These are phyloP conservation scores for Tillandsia leiboldiana DNA, from an alignment of 176 grass and related monocot species.

Conservation along the genomic window DNA sequence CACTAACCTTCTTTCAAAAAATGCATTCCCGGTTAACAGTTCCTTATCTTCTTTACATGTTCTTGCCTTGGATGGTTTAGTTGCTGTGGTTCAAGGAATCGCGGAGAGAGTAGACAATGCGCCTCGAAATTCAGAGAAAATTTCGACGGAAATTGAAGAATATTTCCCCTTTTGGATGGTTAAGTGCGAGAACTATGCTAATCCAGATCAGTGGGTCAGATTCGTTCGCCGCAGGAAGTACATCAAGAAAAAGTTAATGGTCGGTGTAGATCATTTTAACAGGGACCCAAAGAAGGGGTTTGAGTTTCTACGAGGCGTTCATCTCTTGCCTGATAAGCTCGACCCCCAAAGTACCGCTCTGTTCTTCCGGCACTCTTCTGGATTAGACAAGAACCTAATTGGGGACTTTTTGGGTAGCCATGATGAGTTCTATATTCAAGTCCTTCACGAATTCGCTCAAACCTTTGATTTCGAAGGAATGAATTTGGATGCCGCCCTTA, in stretches of 20 bases:
- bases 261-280: slow-evolving; percentile 89
- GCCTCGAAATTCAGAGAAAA: slow-evolving; percentile 41
- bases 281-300: slow-evolving; percentile 88
- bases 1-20: slow-evolving; percentile 82
- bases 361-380: slow-evolving; percentile 77
- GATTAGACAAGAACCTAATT: slow-evolving; percentile 88
- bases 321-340: slow-evolving; percentile 92
- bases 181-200: slow-evolving; percentile 46
- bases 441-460: slow-evolving; percentile 81
- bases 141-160: slow-evolving; percentile 53
- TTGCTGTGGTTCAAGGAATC: slow-evolving; percentile 67
- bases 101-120: slow-evolving; percentile 52
- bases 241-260: slow-evolving; percentile 82
- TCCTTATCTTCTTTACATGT: slow-evolving; percentile 82
- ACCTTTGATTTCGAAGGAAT: slow-evolving; percentile 95
- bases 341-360: slow-evolving; percentile 73
- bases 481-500: slow-evolving; percentile 85
- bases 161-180: slow-evolving; percentile 87
- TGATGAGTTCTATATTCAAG: slow-evolving; percentile 79
- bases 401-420: slow-evolving; percentile 92
- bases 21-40: slow-evolving; percentile 83
- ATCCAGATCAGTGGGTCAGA: slow-evolving; percentile 81
- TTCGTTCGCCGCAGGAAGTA: slow-evolving; percentile 71
- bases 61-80: slow-evolving; percentile 81
- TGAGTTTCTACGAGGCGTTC: slow-evolving; percentile 76